Conservation (phyloP, 31 red algal genomes). For the Asparagopsis taxiformis region DNA sequence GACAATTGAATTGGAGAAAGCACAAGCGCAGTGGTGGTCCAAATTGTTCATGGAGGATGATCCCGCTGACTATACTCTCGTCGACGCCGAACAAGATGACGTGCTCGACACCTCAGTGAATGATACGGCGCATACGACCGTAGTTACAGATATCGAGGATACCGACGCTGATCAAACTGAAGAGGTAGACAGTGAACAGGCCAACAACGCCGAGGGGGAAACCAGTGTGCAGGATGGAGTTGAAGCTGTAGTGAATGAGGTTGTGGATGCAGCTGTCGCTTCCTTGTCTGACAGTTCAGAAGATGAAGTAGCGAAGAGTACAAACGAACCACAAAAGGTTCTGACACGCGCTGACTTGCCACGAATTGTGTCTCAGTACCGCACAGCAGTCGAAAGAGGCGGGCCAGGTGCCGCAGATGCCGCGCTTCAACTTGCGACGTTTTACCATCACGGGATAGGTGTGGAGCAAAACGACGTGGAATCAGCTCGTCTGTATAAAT, state of each 20-base stretch:
- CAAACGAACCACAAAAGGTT: conserved; percentile 3
- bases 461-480: conserved; percentile 49
- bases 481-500: conserved; percentile 42
- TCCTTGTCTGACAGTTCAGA: background rate
- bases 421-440: conserved; percentile 59
- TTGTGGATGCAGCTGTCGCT: conserved; percentile 18
- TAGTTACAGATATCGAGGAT: background rate
- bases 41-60: conserved; percentile 57
- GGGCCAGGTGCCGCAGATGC: conserved; percentile 27
- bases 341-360: conserved; percentile 38
- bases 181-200: conserved; percentile 5
- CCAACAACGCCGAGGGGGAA: background rate
- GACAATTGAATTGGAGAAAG: conserved; percentile 68
- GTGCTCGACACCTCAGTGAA: background rate
- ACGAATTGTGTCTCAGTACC: conserved; percentile 28
- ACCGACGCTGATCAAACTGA: background rate
- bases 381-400: conserved; percentile 13
- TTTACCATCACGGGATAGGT: conserved; percentile 68
- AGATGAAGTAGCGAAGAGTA: background rate
- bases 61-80: conserved; percentile 41
- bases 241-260: conserved; percentile 18
- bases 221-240: conserved; percentile 32
- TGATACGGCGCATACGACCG: background rate
- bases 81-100: background rate
- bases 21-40: conserved; percentile 49